Percentiles rank a stretch among this genome's conserved stretches.
phyloP scores from a whole-genome alignment of 768 basidiomycete genomes.

The Solioccasus polychromus region DNA sequence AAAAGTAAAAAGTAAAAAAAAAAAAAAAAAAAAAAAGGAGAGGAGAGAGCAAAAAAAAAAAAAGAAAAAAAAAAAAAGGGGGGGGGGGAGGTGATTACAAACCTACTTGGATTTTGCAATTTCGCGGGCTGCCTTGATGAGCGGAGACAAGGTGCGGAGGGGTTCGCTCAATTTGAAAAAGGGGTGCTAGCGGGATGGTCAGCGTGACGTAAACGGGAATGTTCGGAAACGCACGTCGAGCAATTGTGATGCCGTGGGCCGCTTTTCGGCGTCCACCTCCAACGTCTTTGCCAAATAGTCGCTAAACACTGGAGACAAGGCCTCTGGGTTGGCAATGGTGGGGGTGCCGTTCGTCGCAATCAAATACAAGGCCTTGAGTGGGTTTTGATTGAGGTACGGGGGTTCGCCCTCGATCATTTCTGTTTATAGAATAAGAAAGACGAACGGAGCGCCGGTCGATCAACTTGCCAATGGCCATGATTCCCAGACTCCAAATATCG shows the following conservation, averaged over 20 bases:
- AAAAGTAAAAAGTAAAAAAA: no score
- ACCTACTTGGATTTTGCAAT: constrained; percentile 65
- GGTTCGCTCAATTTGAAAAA: constrained; percentile 91
- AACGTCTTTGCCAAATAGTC: constrained; percentile 87
- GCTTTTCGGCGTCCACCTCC: constrained; percentile 93
- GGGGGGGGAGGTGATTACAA: no score
- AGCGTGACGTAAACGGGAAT: background rate
- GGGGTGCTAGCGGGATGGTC: constrained; percentile 54
- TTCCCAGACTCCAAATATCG: constrained; percentile 96
- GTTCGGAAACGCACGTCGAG: constrained; percentile 52
- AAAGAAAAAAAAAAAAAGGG: no score
- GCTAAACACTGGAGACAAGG: constrained; percentile 72
- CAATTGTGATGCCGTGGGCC: constrained; percentile 81
- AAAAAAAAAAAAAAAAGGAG: background rate
- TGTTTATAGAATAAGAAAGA: constrained; percentile 27
- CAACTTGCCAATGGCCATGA: constrained; percentile 87
- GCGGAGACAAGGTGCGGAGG: constrained; percentile 76
- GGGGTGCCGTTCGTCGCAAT: constrained; percentile 99
- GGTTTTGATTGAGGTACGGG: constrained; percentile 94
- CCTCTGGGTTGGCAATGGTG: constrained; percentile 87
- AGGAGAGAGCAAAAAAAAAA: no score
- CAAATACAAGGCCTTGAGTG: constrained; percentile 92
- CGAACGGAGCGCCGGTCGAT: background rate
- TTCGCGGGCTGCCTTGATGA: constrained; percentile 91
- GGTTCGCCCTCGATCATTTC: constrained; percentile 99